phyloP scores from a whole-genome alignment of 352 stramenopile genomes.

The Pseudoperonospora humuli region DNA sequence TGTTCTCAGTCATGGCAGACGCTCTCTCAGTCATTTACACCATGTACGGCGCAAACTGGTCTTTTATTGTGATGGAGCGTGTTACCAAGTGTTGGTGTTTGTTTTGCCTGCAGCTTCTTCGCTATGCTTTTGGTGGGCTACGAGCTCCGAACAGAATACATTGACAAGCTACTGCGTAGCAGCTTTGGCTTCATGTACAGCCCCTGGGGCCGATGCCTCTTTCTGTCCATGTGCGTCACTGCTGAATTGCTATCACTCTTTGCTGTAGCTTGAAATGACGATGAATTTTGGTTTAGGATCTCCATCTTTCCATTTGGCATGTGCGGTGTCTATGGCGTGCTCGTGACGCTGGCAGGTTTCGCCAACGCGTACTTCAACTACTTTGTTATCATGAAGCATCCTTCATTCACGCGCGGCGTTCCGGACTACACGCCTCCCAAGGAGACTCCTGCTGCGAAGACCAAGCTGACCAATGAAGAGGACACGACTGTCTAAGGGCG shows the following conservation, averaged over 20 bases:
- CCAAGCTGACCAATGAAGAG: constrained; percentile 19
- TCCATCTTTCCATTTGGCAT: constrained; percentile 87
- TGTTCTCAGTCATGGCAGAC: constrained; percentile 68
- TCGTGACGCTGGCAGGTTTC: constrained; percentile 72
- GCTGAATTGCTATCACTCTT: neutral
- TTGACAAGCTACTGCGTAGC: constrained; percentile 61
- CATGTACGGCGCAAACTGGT: constrained; percentile 41
- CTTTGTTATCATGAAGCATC: constrained; percentile 86
- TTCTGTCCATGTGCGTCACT: constrained; percentile 70
- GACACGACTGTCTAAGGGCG: constrained; percentile 30
- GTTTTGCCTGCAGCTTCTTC: constrained; percentile 49
- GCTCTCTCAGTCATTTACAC: constrained; percentile 78
- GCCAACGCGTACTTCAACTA: constrained; percentile 87
- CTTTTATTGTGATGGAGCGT: neutral
- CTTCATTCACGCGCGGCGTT: constrained; percentile 76
- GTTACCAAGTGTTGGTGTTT: neutral
- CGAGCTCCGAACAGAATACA: constrained; percentile 62
- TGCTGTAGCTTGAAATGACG: constrained; percentile 1
- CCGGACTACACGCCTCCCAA: constrained; percentile 75
- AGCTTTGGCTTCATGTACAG: constrained; percentile 89
- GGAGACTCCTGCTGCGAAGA: constrained; percentile 29
- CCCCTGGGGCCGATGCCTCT: constrained; percentile 78
- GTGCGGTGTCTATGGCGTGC: constrained; percentile 69
- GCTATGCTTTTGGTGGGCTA: constrained; percentile 77
- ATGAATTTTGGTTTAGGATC: constrained; percentile 36